Conservation (phyloP, 2,329 filamentous ascomycete species). For the Mycosphaerella arachidis region DNA sequence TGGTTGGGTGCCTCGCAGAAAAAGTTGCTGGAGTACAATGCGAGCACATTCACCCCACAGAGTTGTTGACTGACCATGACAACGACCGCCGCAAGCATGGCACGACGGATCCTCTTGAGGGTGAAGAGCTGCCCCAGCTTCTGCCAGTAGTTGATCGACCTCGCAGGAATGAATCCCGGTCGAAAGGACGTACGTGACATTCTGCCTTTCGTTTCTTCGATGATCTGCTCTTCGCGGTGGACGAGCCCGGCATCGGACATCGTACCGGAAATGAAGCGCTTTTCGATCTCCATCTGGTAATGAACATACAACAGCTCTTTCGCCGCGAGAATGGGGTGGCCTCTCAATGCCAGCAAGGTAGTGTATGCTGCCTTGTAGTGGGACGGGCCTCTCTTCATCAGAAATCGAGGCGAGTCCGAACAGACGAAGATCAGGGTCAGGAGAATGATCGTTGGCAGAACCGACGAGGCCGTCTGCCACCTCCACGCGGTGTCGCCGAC, state of each 20-base stretch:
- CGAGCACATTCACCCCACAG: constrained; percentile 26
- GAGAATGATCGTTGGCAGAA: constrained; percentile 26
- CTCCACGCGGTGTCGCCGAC: constrained; percentile 26
- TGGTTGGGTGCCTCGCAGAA: constrained; percentile 17
- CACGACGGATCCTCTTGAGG: constrained; percentile 25
- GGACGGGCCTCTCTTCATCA: constrained; percentile 24
- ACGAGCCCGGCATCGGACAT: constrained; percentile 3
- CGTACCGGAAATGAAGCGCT: constrained; percentile 9
- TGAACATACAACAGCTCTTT: constrained; percentile 29
- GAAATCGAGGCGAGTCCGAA: constrained; percentile 29
- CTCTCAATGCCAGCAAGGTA: constrained; percentile 22
- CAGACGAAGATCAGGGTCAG: constrained; percentile 27
- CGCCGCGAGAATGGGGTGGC: constrained; percentile 27
- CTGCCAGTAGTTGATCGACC: constrained; percentile 20
- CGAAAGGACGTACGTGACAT: neutral
- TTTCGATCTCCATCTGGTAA: constrained; percentile 28
- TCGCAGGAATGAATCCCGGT: neutral
- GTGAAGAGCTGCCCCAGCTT: constrained; percentile 28
- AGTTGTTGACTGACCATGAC: constrained; percentile 29
- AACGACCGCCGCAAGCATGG: constrained; percentile 22
- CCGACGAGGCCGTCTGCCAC: constrained; percentile 28
- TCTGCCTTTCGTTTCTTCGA: neutral
- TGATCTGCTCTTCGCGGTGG: neutral
- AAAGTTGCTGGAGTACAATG: constrained; percentile 27
- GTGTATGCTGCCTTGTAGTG: constrained; percentile 26